Conservation (phyloP, 208 protist genomes). For the Acanthamoeba polyphaga region DNA sequence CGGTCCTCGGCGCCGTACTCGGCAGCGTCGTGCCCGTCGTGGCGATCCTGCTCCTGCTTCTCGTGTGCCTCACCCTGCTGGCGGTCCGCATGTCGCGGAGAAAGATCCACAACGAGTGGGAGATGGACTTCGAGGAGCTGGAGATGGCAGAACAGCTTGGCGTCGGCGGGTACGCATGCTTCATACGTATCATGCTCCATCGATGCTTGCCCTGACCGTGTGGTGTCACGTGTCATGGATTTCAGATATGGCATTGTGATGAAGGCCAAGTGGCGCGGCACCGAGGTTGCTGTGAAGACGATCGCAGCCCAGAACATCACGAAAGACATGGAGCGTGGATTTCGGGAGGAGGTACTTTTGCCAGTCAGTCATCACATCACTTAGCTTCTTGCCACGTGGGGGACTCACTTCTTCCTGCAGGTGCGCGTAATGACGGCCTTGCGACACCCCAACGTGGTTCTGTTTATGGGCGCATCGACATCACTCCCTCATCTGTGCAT, state of each 20-base stretch:
- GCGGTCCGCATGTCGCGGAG: background rate
- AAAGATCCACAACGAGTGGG: background rate
- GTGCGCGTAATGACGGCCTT: constrained; percentile 67
- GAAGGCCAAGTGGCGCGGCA: constrained; percentile 73
- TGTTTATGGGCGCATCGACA: constrained; percentile 71
- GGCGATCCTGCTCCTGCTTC: background rate
- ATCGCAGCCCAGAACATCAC: constrained; percentile 26
- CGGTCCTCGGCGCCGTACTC: background rate
- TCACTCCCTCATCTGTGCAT: background rate
- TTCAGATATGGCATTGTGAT: background rate
- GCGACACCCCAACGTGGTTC: constrained; percentile 75
- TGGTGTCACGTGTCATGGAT: background rate
- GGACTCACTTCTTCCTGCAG: constrained; percentile 10
- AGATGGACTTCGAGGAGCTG: constrained; percentile 6
- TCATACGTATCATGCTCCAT: no score
- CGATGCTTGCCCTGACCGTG: no score
- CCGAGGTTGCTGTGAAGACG: constrained; percentile 79
- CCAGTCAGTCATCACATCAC: background rate
- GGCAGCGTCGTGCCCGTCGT: background rate
- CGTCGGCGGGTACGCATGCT: constrained; percentile 40
- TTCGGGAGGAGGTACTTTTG: constrained; percentile 32
- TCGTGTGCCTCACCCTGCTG: background rate
- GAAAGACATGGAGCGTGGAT: constrained; percentile 27
- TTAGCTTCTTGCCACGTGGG: background rate
- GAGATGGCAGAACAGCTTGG: constrained; percentile 64